Evolutionary conservation across 257 asterid species (phyloP), one percentile per base, ranked within the genome.

Genomic region (Eustoma russellianum): DNA sequence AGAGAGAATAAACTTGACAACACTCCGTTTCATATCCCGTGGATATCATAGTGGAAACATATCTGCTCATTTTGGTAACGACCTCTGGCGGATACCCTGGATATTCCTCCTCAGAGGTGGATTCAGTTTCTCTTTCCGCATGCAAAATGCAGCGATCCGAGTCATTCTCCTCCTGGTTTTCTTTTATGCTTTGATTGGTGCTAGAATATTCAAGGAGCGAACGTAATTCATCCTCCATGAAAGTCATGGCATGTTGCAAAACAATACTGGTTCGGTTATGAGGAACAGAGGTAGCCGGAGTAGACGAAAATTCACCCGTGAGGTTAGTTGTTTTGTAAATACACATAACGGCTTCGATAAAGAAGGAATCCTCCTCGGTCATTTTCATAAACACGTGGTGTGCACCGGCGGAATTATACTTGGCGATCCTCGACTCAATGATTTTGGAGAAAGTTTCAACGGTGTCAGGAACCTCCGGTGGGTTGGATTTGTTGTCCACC

Each of bases 1-100:
- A 68, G 17, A 81, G 60, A 6, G 83, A 68, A 52, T 81, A 89
- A 48, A 77, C 86, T 66, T 86, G 86, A 59, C 78, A 76, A 49
- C 93, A 83, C 59, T 80, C 90, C 4, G 75, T 71, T 24, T 89
- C 93, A 66, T 86, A 86, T 1, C 97, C 97, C 0, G 78, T 72
- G 0, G 75, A 53, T n/a, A 86, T 78, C 95, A 89, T 86, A 48
- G 88, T 55, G 0, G 68, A 58, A 5, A 73, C 88, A 11, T 83
- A 79, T 10, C 70, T 69, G 8, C 55, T 75, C 90, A 89, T 75
- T 63, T 56, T 70, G 17, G 46, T 38, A 55, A 83, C 77, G 0
- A 45, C 13, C 13, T 75, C 82, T 1, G 64, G 53, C 9, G 94
- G 66, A 38, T 74, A 85, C 3, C 72, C 63, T 10, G 82, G 81